A percentile compares a stretch with the other conserved stretches of the same genome.
Evolutionary conservation across 2,329 filamentous ascomycete species (phyloP).

Genomic region (Scortechinia acanthostroma): DNA sequence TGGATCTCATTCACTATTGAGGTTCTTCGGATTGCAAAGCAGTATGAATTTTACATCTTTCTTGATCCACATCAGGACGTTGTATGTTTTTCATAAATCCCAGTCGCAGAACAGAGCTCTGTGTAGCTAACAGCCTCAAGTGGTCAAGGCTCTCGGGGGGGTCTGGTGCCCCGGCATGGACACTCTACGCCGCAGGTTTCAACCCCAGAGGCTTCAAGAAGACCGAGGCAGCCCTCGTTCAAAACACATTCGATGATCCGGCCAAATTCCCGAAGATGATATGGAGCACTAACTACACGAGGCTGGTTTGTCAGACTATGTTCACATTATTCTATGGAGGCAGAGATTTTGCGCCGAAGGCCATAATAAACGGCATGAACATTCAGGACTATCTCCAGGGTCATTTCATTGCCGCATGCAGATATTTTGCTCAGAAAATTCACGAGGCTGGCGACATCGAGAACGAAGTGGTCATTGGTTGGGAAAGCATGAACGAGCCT

Average conservation of each 20-base stretch:
- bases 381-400: slow-evolving; percentile 14
- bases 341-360: slow-evolving; percentile 10
- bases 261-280: slow-evolving; percentile 12
- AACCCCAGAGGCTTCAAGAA: slow-evolving; percentile 10
- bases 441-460: slow-evolving; percentile 6
- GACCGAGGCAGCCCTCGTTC: slow-evolving; percentile 11
- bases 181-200: slow-evolving; percentile 12
- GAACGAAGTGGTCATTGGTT: slow-evolving; percentile 6
- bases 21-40: slow-evolving; percentile 9
- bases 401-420: slow-evolving; percentile 11
- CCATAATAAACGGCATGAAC: slow-evolving; percentile 10
- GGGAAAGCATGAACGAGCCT: slow-evolving; percentile 15
- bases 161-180: slow-evolving; percentile 13
- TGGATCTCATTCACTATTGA: slow-evolving; percentile 9
- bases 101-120: slow-evolving; percentile 11
- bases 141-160: slow-evolving; percentile 13
- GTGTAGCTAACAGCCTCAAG: slow-evolving; percentile 6
- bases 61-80: slow-evolving; percentile 12
- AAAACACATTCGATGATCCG: slow-evolving; percentile 14
- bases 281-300: slow-evolving; percentile 15
- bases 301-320: slow-evolving; percentile 10
- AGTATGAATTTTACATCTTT: slow-evolving; percentile 10
- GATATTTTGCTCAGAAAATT: slow-evolving; percentile 7
- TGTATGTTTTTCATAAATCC: not conserved
- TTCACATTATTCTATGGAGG: slow-evolving; percentile 13